These are phyloP conservation scores for Geosiphon pyriformis DNA, from an alignment of 192 early-diverging fungal species.

Conservation along the genomic window DNA sequence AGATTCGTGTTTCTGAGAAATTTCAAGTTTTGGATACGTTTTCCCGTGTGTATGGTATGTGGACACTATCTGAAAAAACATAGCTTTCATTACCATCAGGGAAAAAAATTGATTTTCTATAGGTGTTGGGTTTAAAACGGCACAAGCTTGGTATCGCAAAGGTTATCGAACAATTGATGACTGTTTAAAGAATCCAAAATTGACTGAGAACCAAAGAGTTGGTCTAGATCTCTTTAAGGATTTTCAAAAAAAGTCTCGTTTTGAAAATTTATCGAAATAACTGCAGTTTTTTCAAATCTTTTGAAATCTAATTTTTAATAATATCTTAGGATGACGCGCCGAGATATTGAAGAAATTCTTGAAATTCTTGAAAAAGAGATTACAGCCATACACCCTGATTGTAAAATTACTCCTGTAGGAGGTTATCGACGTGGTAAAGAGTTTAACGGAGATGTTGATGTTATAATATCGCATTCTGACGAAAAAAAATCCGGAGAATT, in stretches of 20 bases:
- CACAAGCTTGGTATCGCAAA: conserved; percentile 25
- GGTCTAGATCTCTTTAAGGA: conserved; percentile 29
- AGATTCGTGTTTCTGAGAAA: conserved; percentile 3
- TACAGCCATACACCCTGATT: conserved; percentile 7
- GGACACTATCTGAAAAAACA: neutral
- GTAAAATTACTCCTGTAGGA: conserved; percentile 26
- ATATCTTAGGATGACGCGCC: conserved; percentile 21
- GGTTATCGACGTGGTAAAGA: conserved; percentile 34
- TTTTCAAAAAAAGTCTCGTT: conserved; percentile 22
- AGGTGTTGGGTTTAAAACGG: conserved; percentile 25
- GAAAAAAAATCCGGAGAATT: conserved; percentile 7
- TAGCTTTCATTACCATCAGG: neutral
- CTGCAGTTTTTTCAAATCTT: no score
- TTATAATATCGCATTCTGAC: conserved; percentile 27
- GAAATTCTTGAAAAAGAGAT: conserved; percentile 28
- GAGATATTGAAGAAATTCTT: conserved; percentile 32
- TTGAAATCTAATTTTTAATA: no score
- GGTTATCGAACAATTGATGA: conserved; percentile 31
- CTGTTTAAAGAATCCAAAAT: conserved; percentile 18
- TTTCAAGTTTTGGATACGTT: conserved; percentile 23
- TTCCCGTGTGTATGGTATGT: conserved; percentile 25
- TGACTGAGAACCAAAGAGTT: conserved; percentile 14
- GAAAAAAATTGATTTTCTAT: neutral
- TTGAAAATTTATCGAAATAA: neutral
- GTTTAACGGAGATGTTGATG: conserved; percentile 32